phyloP scores from a whole-genome alignment of 805 yeast species.

The Kregervanrija fluxuum region DNA sequence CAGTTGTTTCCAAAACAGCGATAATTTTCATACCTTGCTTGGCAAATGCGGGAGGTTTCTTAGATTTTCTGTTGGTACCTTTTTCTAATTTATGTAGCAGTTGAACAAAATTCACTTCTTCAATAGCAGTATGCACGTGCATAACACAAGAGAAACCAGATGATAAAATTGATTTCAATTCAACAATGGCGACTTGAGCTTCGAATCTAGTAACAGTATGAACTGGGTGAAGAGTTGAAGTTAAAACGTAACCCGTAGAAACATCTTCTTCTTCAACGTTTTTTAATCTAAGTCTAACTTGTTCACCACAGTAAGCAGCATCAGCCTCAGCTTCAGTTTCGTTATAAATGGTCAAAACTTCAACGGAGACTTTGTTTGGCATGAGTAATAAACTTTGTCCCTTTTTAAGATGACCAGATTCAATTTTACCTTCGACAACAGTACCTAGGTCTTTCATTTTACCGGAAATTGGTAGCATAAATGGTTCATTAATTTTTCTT shows the following conservation, averaged over 20 bases:
- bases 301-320: constrained; percentile 92
- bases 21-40: constrained; percentile 98
- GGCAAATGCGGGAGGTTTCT: constrained; percentile 97
- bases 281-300: constrained; percentile 85
- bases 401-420: constrained; percentile 87
- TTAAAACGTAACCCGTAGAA: constrained; percentile 82
- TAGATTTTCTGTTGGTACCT: constrained; percentile 94
- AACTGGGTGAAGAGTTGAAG: constrained; percentile 82
- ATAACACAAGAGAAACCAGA: constrained; percentile 96
- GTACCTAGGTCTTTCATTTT: constrained; percentile 98
- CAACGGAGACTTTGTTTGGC: constrained; percentile 86
- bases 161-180: constrained; percentile 87
- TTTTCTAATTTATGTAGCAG: constrained; percentile 90
- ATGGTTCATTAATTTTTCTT: constrained; percentile 89
- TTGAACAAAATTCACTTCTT: constrained; percentile 79
- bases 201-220: constrained; percentile 85
- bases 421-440: constrained; percentile 96
- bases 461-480: constrained; percentile 92
- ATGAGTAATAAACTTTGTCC: constrained; percentile 69
- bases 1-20: constrained; percentile 79
- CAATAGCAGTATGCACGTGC: constrained; percentile 98
- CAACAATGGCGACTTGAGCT: constrained; percentile 96
- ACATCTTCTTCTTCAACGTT: constrained; percentile 98
- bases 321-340: constrained; percentile 95
- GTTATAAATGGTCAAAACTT: constrained; percentile 80